Evolutionary conservation across 1,139 yeast genomes (phyloP), one percentile per base, ranked within the genome.

Genomic region (Geotrichum restrictum): DNA sequence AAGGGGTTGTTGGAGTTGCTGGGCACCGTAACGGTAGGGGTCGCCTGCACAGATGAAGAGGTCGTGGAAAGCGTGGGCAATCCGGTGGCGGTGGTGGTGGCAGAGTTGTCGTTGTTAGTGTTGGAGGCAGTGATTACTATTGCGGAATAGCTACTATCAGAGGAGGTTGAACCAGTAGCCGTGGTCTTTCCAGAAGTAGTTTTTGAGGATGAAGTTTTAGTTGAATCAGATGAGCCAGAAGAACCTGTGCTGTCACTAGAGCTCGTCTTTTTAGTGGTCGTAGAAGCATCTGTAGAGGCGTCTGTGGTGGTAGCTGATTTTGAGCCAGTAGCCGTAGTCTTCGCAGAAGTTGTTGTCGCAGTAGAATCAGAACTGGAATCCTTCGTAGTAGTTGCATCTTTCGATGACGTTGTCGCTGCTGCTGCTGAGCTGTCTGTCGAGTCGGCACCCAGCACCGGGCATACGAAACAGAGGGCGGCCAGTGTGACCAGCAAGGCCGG

Each of bases 11-110:
- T 62, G 37, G 74, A 74, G 27, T 64, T 62, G 29, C 82, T 70
- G 0, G 95, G 95, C 3, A 86, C 85, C 1, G 79, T 72, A n/a
- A 85, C 75, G 0, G 78, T 62, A 0, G 89, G 88, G 0, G 82
- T 76, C 11, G 83, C 58, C 1, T 61, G 52, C 3, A 56, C 51
- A 14, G 57, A 52, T 36, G 52, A 31, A 3, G 51, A 27, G n/a
- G 56, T 27, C 13, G 45, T 14, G 2, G 47, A 33, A 31, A 59
- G 49, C 10, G 61, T 58, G 16, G 40, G 21, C 3, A 37, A 7
- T 11, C 24, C 44, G 10, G 48, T 38, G 13, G 22, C 32, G n/a
- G 45, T 22, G 11, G 29, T 13, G 1, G 16, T 10, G 16, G 19
- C 51, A 21, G 34, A 36, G 41, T 39, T 42, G n/a, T 24, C 29